Conservation (phyloP, 2,329 filamentous ascomycete genomes). For the Cordyceps militaris region DNA sequence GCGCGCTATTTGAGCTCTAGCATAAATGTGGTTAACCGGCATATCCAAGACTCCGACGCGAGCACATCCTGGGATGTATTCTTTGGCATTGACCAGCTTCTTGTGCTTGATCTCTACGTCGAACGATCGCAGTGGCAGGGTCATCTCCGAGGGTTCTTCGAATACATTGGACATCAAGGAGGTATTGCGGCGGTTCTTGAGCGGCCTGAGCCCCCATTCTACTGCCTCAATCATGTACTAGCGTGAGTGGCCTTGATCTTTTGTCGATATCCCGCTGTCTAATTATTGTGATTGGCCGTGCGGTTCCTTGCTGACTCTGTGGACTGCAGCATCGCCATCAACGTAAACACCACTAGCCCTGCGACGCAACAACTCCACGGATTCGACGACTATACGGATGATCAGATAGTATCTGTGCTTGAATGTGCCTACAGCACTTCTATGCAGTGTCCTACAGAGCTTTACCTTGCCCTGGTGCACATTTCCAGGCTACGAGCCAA, state of each 20-base stretch:
- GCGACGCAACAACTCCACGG: neutral
- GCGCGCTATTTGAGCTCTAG: neutral
- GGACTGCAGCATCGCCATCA: neutral
- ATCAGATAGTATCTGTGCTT: neutral
- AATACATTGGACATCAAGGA: neutral
- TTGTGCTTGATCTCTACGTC: neutral
- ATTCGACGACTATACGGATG: neutral
- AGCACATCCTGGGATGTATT: neutral
- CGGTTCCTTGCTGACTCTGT: neutral
- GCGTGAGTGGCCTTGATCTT: neutral
- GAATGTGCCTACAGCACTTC: neutral
- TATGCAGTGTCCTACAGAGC: neutral
- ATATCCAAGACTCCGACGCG: neutral
- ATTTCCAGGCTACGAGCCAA: neutral
- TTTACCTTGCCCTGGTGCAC: neutral
- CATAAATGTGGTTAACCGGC: neutral
- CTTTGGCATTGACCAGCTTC: neutral
- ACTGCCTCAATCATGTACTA: neutral
- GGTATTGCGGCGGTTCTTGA: neutral
- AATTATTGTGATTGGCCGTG: too few species aligned
- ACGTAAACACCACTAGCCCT: neutral
- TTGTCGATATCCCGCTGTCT: too few species aligned
- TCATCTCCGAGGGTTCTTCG: neutral
- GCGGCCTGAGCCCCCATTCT: neutral
- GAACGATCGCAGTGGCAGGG: neutral